A percentile compares a stretch with the other conserved stretches of the same genome.
Conservation (phyloP, 1,284 basidiomycete genomes). For the Inonotus obliquus region DNA sequence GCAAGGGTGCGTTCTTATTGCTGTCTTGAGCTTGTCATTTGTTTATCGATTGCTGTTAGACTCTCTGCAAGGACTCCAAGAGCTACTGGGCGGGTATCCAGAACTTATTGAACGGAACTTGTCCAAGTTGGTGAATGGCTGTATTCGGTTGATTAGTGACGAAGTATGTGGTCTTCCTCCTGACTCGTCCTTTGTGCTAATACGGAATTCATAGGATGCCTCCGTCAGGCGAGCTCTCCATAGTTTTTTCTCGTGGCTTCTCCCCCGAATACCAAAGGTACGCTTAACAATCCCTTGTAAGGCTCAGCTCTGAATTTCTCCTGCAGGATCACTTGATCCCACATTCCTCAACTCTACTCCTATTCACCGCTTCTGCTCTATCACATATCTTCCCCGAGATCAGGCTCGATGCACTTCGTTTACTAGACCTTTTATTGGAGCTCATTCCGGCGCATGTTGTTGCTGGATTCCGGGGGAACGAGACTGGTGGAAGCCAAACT, state of each 20-base stretch:
- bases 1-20: constrained; percentile 51
- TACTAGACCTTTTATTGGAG: constrained; percentile 78
- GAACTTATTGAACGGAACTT: constrained; percentile 53
- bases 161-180: constrained; percentile 48
- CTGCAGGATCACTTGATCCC: constrained; percentile 62
- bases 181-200: neutral
- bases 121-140: constrained; percentile 59
- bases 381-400: constrained; percentile 95
- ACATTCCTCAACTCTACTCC: constrained; percentile 68
- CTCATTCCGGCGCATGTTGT: constrained; percentile 66
- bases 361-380: constrained; percentile 88
- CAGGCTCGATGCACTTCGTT: constrained; percentile 82
- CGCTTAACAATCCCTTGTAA: neutral
- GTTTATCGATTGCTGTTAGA: constrained; percentile 41
- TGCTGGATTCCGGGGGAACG: constrained; percentile 32
- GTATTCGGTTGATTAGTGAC: constrained; percentile 74
- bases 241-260: constrained; percentile 65
- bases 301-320: constrained; percentile 9
- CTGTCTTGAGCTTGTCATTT: neutral
- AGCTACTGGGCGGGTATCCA: constrained; percentile 70
- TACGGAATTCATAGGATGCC: constrained; percentile 44
- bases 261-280: constrained; percentile 62
- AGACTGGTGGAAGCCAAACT: constrained; percentile 46
- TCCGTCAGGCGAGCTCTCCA: constrained; percentile 58
- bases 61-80: constrained; percentile 76